Evolutionary conservation across 768 basidiomycete genomes (phyloP).

Genomic region (Guyanaporus albipodus): DNA sequence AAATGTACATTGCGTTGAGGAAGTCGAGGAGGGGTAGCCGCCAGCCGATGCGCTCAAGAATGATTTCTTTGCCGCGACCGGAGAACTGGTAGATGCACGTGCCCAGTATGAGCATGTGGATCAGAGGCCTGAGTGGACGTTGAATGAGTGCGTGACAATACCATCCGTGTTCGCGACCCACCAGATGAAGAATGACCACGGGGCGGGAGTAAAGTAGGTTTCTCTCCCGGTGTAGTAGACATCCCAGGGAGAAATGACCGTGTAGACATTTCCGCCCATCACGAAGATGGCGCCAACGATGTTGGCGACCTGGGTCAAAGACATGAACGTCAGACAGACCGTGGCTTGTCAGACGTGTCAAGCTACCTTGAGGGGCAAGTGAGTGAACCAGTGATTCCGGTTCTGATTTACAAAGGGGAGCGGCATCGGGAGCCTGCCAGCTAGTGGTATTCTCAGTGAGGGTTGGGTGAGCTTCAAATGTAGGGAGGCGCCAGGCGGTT

Average conservation of each 20-base stretch:
- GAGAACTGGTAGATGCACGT: constrained; percentile 61
- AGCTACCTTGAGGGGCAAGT: constrained; percentile 51
- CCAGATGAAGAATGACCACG: constrained; percentile 63
- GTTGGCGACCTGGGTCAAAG: constrained; percentile 43
- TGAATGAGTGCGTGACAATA: not conserved
- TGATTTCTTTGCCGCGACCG: constrained; percentile 48
- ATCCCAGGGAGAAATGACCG: constrained; percentile 50
- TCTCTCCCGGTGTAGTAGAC: constrained; percentile 47
- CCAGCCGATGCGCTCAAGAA: constrained; percentile 66
- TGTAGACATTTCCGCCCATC: constrained; percentile 59
- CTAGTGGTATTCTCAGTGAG: constrained; percentile 6
- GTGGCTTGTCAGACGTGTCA: not conserved
- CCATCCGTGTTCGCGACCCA: constrained; percentile 20
- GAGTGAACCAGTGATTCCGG: constrained; percentile 42
- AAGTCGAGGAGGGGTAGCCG: constrained; percentile 59
- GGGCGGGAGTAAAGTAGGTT: constrained; percentile 66
- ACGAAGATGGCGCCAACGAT: constrained; percentile 52
- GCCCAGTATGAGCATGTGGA: constrained; percentile 64
- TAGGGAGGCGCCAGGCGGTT: constrained; percentile 8
- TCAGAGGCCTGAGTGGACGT: constrained; percentile 43
- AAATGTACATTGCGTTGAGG: constrained; percentile 63
- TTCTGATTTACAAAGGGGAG: constrained; percentile 18
- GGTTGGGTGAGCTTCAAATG: constrained; percentile 12
- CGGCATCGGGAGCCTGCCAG: constrained; percentile 20
- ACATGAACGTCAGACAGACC: constrained; percentile 3